Conservation (phyloP, 176 grass and related monocot species). For the Calamus simplicifolius region DNA sequence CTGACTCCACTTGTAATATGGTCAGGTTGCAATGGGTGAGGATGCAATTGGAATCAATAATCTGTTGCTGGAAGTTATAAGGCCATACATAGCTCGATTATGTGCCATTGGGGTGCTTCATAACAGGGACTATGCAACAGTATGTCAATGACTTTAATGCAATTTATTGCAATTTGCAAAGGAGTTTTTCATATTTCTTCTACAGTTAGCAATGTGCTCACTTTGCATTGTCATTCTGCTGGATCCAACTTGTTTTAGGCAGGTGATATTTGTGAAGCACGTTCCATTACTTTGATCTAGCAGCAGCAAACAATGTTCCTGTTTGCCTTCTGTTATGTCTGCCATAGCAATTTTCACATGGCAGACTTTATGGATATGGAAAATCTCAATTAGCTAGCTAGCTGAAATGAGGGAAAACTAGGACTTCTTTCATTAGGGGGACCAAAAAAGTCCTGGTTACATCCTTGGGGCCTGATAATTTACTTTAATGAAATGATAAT, state of each 20-base stretch:
- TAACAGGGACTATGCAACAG: slow-evolving; percentile 43
- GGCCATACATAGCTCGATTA: slow-evolving; percentile 40
- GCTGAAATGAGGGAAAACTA: too few relatives aligned
- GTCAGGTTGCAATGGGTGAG: slow-evolving; percentile 59
- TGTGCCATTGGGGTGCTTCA: slow-evolving; percentile 54
- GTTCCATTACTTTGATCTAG: too few relatives aligned
- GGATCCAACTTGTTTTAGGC: not conserved
- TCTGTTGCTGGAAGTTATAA: slow-evolving; percentile 52
- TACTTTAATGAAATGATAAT: too few relatives aligned
- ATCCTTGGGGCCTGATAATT: too few relatives aligned
- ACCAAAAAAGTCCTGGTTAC: too few relatives aligned
- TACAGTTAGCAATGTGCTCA: not conserved
- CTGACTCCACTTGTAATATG: slow-evolving; percentile 21
- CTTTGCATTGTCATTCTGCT: not conserved
- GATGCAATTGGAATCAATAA: slow-evolving; percentile 36
- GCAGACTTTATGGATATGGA: too few relatives aligned
- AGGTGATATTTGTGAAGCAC: not conserved
- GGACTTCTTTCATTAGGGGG: too few relatives aligned
- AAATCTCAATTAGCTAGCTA: too few relatives aligned
- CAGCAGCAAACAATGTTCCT: too few relatives aligned
- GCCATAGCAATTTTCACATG: too few relatives aligned
- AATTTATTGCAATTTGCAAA: not conserved
- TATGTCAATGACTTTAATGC: slow-evolving; percentile 25
- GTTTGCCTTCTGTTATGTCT: too few relatives aligned
- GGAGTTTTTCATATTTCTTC: too few relatives aligned